A percentile compares a stretch with the other conserved stretches of the same genome.
Conservation (phyloP, 495 filamentous ascomycete species). For the Daldinia caldariorum region DNA sequence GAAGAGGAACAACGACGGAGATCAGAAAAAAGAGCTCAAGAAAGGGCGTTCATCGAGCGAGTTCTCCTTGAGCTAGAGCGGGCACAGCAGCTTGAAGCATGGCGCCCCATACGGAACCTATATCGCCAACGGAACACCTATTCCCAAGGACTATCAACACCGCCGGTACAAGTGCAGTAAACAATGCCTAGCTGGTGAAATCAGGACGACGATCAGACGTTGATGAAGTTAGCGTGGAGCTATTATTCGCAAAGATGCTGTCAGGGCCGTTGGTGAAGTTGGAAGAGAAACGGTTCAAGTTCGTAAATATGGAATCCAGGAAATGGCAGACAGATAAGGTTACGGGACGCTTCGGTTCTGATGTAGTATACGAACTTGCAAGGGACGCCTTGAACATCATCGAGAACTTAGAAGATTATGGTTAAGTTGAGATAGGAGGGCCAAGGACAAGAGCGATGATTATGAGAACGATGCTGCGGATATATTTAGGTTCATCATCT, state of each 20-base stretch:
- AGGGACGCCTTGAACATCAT: conserved; percentile 13
- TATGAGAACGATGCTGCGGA: too few species aligned
- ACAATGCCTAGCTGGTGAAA: conserved; percentile 26
- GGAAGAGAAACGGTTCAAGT: conserved; percentile 48
- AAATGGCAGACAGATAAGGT: conserved; percentile 41
- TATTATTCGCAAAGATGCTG: conserved; percentile 31
- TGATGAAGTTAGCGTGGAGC: conserved; percentile 25
- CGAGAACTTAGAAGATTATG: conserved; percentile 17
- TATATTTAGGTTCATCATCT: too few species aligned
- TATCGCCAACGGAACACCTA: conserved; percentile 23
- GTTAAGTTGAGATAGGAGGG: conserved; percentile 30
- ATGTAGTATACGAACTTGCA: conserved; percentile 8
- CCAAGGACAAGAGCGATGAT: conserved; percentile 11
- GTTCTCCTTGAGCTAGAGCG: neutral
- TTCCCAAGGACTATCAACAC: conserved; percentile 9
- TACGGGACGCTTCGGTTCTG: conserved; percentile 30
- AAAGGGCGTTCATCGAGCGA: neutral
- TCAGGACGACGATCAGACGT: conserved; percentile 28
- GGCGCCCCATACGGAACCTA: conserved; percentile 12
- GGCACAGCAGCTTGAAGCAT: neutral
- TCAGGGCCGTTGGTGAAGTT: conserved; percentile 10
- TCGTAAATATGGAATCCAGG: conserved; percentile 47
- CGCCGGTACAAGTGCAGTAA: neutral
- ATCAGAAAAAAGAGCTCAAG: conserved; percentile 14
- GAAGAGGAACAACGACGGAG: neutral